A percentile compares a stretch with the other conserved stretches of the same genome.
Conservation (phyloP, 140 eudicot genomes). For the Bidens hawaiensis region DNA sequence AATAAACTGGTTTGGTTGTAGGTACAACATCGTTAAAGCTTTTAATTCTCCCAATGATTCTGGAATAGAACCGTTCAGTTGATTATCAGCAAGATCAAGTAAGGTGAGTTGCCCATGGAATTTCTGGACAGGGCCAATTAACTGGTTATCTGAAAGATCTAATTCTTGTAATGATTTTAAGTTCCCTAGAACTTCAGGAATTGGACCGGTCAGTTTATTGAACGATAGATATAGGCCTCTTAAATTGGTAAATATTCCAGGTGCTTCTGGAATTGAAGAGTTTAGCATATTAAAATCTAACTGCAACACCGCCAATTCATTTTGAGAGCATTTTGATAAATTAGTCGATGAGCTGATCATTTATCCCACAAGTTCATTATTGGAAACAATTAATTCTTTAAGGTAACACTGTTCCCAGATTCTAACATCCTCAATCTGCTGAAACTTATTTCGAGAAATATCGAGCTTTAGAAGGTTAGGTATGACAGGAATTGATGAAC, state of each 20-base stretch:
- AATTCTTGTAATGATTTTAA: too few species aligned
- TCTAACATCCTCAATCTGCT: not conserved
- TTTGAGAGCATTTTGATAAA: not conserved
- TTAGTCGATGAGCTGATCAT: too few species aligned
- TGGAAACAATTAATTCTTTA: constrained; percentile 1
- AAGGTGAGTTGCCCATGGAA: constrained; percentile 1
- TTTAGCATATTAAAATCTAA: not conserved
- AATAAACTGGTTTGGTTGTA: not conserved
- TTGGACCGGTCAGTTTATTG: not conserved
- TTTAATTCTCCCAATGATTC: too few species aligned
- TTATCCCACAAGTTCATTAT: not conserved
- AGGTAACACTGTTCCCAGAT: constrained; percentile 5
- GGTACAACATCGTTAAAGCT: not conserved
- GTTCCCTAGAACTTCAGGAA: not conserved
- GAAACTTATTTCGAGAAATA: not conserved
- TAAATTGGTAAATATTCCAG: not conserved
- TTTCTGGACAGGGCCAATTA: not conserved
- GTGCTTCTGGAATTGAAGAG: not conserved
- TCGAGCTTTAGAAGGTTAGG: constrained; percentile 14
- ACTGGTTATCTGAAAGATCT: not conserved
- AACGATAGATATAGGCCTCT: too few species aligned
- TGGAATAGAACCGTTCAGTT: too few species aligned
- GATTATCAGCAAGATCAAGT: too few species aligned
- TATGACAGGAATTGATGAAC: not conserved
- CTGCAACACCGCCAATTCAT: not conserved